These are phyloP conservation scores for Emmonsiellopsis sp. DNA, from an alignment of 2,329 filamentous ascomycete genomes.

Conservation along the genomic window DNA sequence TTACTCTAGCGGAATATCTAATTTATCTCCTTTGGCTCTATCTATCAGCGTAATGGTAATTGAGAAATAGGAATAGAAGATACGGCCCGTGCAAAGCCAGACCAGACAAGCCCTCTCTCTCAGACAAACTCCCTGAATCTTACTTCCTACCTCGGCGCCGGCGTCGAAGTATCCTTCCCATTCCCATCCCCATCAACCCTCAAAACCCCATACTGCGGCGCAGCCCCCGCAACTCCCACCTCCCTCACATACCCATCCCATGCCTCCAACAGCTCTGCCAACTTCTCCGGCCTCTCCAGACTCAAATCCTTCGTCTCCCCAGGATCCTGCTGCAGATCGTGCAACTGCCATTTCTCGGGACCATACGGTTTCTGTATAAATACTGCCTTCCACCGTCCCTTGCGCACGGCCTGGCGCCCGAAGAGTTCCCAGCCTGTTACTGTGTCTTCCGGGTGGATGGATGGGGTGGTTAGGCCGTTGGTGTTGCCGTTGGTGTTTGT, in stretches of 20 bases:
- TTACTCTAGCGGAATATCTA: neutral
- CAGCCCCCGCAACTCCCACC: constrained; percentile 40
- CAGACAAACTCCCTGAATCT: too few relatives aligned
- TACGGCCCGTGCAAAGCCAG: too few relatives aligned
- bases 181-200: neutral
- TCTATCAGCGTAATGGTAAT: too few relatives aligned
- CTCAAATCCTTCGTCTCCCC: constrained; percentile 43
- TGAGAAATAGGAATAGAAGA: too few relatives aligned
- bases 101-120: too few relatives aligned
- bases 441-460: constrained; percentile 43
- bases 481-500: constrained; percentile 11
- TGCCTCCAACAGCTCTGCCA: constrained; percentile 42
- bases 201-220: constrained; percentile 4
- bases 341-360: constrained; percentile 49
- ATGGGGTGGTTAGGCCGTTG: neutral
- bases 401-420: constrained; percentile 46
- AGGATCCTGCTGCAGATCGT: constrained; percentile 44
- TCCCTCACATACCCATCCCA: constrained; percentile 54
- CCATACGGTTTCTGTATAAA: constrained; percentile 50
- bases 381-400: constrained; percentile 50
- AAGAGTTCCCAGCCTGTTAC: constrained; percentile 51
- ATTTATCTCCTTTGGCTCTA: too few relatives aligned
- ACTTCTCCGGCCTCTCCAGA: constrained; percentile 32
- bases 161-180: neutral
- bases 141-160: neutral